Evolutionary conservation across 1,284 basidiomycete genomes (phyloP), one percentile per base, ranked within the genome.

Genomic region (Tranzscheliella williamsii): DNA sequence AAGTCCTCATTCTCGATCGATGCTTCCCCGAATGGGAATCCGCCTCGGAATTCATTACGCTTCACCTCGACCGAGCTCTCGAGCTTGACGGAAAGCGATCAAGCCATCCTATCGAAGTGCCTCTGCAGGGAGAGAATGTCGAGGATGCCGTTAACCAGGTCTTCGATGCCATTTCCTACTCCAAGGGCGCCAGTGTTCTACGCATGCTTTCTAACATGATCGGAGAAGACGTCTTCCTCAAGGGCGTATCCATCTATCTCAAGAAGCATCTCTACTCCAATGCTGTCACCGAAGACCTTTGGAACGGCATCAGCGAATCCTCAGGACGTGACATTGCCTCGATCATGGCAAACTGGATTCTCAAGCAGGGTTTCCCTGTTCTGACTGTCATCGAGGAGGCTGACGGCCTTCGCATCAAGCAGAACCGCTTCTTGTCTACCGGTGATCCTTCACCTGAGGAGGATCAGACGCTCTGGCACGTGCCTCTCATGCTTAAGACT

Each of bases 41-140:
- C 24, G 79, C 81, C 41, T 78, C 79, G 24, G 78, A 80, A 41
- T 85, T 85, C 79, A 79, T 84, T 70, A 81, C 79, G 51, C 69
- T 73, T 22, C 83, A 84, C 65, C 75, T 84, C 23, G 78, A 79
- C 35, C 69, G 78, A 22, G 91, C 93, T 12, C 83, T 95, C 24
- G 81, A 82, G 27, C 84, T 96, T 45, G 94, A 98, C 73, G 85
- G 89, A 9, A 91, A 93, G 78, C 81, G 89, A 13, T 94, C 91
- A 13, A 93, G 90, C 24, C 94, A 98, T 79, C 89, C 93, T 1
- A 91, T 98, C 72, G 91, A 98, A 79, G 90, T 96, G 17, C 87
- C 88, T 8, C 58, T 76, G 21, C 42, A 58, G 39, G 67, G 70
- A 29, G 72, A 74, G 39, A 68, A 73, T 27, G 70, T 76, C 39